Evolutionary conservation across 495 filamentous ascomycete species (phyloP).

Genomic region (Aspergillus egyptiacus): DNA sequence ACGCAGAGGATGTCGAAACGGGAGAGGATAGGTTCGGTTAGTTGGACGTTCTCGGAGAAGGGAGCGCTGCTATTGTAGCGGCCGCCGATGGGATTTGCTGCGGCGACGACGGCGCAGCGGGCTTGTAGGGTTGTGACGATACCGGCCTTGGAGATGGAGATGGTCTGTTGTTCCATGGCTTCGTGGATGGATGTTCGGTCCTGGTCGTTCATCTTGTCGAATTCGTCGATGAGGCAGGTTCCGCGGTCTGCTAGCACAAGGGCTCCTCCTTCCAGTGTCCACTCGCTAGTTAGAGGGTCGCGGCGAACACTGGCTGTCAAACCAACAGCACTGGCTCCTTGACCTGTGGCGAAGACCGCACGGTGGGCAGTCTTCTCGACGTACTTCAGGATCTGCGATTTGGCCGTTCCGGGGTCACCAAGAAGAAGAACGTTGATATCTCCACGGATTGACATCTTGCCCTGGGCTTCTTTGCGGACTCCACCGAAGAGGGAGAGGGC

Average conservation of each 20-base stretch:
- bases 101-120: constrained; percentile 94
- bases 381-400: constrained; percentile 97
- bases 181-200: constrained; percentile 98
- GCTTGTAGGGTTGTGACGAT: constrained; percentile 98
- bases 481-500: constrained; percentile 94
- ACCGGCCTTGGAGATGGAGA: constrained; percentile 98
- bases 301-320: constrained; percentile 93
- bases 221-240: constrained; percentile 97
- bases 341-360: constrained; percentile 96
- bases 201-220: constrained; percentile 99
- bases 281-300: constrained; percentile 93
- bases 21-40: constrained; percentile 95
- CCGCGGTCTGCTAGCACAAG: constrained; percentile 93
- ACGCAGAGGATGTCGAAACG: constrained; percentile 99
- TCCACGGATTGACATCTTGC: constrained; percentile 84
- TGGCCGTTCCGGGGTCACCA: constrained; percentile 96
- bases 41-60: constrained; percentile 90
- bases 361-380: constrained; percentile 96
- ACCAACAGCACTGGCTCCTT: constrained; percentile 96
- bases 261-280: constrained; percentile 96
- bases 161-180: constrained; percentile 99
- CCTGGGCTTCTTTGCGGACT: constrained; percentile 82
- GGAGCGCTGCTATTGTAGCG: constrained; percentile 96
- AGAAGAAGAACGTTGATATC: constrained; percentile 98
- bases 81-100: constrained; percentile 93